phyloP scores from a whole-genome alignment of 2,329 filamentous ascomycete genomes.

The Seiridium cupressi region DNA sequence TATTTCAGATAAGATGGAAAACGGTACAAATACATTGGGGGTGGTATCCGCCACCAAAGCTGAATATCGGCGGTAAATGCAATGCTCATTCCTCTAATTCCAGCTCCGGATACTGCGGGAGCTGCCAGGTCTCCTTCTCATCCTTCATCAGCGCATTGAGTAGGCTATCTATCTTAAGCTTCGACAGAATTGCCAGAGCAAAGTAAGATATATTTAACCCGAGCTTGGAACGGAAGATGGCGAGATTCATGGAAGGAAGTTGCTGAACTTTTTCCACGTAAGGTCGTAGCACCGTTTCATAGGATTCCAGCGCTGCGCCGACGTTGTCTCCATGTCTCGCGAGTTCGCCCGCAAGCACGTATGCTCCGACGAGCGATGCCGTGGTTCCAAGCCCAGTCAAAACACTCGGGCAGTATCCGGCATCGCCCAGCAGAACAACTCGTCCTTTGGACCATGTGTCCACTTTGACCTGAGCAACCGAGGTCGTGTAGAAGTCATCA shows the following conservation, averaged over 20 bases:
- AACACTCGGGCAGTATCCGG: conserved; percentile 41
- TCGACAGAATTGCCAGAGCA: neutral
- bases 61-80: too few species aligned
- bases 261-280: conserved; percentile 37
- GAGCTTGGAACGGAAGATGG: neutral
- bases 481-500: conserved; percentile 45
- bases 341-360: conserved; percentile 47
- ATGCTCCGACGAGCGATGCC: conserved; percentile 39
- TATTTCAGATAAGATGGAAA: too few species aligned
- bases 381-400: conserved; percentile 44
- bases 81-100: too few species aligned
- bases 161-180: neutral
- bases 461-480: conserved; percentile 42
- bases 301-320: conserved; percentile 27
- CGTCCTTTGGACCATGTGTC: conserved; percentile 34
- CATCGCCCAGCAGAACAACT: conserved; percentile 49
- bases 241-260: neutral
- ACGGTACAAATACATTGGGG: too few species aligned
- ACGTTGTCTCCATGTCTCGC: conserved; percentile 16
- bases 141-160: too few species aligned
- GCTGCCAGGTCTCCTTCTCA: too few species aligned
- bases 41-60: too few species aligned
- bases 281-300: conserved; percentile 36
- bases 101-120: too few species aligned
- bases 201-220: neutral